Conservation (phyloP, 106 monocot species). For the Ottelia alismoides region DNA sequence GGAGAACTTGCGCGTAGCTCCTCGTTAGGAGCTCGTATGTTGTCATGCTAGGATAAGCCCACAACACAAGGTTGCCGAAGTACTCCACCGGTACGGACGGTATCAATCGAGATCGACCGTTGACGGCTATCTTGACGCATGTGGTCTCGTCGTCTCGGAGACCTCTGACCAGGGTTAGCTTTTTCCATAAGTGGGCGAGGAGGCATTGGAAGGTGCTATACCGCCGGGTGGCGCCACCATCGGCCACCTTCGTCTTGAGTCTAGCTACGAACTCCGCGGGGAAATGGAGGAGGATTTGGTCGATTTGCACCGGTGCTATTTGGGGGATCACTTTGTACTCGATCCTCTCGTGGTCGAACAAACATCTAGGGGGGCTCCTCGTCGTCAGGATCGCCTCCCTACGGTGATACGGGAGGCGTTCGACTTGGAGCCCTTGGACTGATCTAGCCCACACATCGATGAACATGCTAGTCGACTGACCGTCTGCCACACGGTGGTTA, state of each 20-base stretch:
- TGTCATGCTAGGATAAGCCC: conserved; percentile 10
- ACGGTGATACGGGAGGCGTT: conserved; percentile 1
- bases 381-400: conserved; percentile 1
- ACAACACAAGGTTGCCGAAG: conserved; percentile 5
- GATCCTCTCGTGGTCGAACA: conserved; percentile 1
- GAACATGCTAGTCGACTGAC: conserved; percentile 2
- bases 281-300: conserved; percentile 1
- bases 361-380: neutral
- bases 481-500: conserved; percentile 5
- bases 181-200: conserved; percentile 10
- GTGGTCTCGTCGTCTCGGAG: neutral
- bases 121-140: conserved; percentile 7
- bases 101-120: conserved; percentile 5
- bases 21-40: neutral
- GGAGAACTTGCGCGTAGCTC: conserved; percentile 4
- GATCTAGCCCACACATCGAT: neutral
- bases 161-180: conserved; percentile 1
- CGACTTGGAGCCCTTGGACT: conserved; percentile 1
- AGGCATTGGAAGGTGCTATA: too few species aligned
- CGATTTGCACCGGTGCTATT: neutral
- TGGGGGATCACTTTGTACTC: conserved; percentile 7
- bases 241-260: conserved; percentile 1
- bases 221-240: conserved; percentile 3
- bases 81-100: too few species aligned
- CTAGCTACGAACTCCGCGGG: neutral